Base-by-base conservation (phyloP, 352 stramenopile genomes). In the Plasmopara halstedii region DNA sequence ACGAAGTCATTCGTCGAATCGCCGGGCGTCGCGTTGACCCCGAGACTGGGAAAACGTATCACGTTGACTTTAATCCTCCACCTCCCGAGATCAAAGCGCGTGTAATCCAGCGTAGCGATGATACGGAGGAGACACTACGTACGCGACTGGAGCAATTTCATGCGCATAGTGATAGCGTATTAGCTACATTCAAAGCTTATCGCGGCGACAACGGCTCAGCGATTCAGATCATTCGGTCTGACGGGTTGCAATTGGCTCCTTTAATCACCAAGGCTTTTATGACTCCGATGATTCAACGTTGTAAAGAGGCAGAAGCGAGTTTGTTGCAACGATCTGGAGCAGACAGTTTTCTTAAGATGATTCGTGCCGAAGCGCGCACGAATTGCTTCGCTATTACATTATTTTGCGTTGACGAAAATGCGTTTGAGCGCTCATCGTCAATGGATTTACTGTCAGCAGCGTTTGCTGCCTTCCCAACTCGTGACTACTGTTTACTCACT, bases 1-100 rank as follows among this genome's bases (percentile, higher is more conserved):
- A 91, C 19, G 84, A 98, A 50, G 79, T 99, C 1, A 79, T 97
- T 48, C 81, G 94, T 40, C 85, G 95, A 27, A 98, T 99, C 57
- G 97, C 92, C n/a, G 95, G 95, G 45, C 84, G 94, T 11, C 95
- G 94, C 41, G 95, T 98, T 23, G 93, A 99, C 62, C 89, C 92
- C 25, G 73, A 70, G 6, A 96, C 74, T 13, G 92, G 93, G 42
- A 89, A 95, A 46, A 97, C 85, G n/a, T 99, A 98, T 63, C 95
- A 99, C 57, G 73, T 98, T 1, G 94, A 95, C 53, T 98, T 96
- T 67, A 96, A 96, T 45, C 92, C 93, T n/a, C 95, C 95, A 15
- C 69, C 75, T 4, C 56, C 51, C 7, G 83, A 82, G 23, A 64
- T 77, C 21, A 69, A 96, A 15, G 23, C 25, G 6, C 49, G 58